Percentiles rank a stretch among this genome's conserved stretches.
Conservation (phyloP, 1,284 basidiomycete species). For the Microbotryum intermedium region DNA sequence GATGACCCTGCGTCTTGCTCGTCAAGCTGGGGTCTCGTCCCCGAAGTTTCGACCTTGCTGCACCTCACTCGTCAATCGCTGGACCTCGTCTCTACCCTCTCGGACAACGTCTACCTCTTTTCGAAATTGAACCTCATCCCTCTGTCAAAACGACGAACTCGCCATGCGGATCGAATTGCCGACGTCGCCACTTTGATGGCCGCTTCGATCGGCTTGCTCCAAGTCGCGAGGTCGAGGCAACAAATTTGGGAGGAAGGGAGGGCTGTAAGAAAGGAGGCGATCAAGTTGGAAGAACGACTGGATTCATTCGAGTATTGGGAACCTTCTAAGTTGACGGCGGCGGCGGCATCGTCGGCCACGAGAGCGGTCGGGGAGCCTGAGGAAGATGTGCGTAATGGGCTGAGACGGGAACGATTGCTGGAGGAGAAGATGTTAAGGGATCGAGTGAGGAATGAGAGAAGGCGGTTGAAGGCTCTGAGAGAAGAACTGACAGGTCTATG, state of each 20-base stretch:
- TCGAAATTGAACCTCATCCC: constrained; percentile 3
- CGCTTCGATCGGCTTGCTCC: background rate
- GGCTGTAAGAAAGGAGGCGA: background rate
- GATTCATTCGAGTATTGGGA: constrained; percentile 20
- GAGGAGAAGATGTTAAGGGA: constrained; percentile 3
- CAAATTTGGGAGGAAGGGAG: background rate
- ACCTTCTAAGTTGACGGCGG: background rate
- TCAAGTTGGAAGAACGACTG: constrained; percentile 1
- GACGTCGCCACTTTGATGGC: constrained; percentile 6
- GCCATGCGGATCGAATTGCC: background rate
- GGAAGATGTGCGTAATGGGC: background rate
- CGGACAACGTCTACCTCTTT: constrained; percentile 20
- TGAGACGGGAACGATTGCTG: background rate
- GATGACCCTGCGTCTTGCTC: background rate
- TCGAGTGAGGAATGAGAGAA: constrained; percentile 1
- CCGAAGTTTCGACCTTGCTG: background rate
- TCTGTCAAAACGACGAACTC: background rate
- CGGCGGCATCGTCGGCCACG: too few species aligned
- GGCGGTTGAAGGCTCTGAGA: background rate
- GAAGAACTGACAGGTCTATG: constrained; percentile 3
- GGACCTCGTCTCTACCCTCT: constrained; percentile 4
- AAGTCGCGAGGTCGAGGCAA: background rate
- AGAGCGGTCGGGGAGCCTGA: background rate
- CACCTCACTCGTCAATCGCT: background rate
- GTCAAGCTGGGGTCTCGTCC: too few species aligned